These are phyloP conservation scores for Xylaria arbuscula DNA, from an alignment of 2,329 filamentous ascomycete species.

Conservation along the genomic window DNA sequence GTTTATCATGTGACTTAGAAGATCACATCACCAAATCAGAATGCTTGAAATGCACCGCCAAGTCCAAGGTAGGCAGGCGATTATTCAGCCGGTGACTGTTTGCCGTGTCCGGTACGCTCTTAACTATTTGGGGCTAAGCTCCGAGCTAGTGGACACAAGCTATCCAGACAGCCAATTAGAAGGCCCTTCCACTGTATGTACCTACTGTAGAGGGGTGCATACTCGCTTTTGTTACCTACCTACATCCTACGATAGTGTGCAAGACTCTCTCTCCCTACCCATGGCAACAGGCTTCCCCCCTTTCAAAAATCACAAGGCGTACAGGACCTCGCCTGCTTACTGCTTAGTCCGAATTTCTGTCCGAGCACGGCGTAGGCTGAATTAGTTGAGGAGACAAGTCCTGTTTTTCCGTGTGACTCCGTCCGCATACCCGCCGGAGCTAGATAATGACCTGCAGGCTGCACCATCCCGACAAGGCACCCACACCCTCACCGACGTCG, in stretches of 20 bases:
- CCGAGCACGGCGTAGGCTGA: constrained; percentile 18
- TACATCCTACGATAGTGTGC: too few relatives aligned
- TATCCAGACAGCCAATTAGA: not conserved
- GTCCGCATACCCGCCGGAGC: constrained; percentile 49
- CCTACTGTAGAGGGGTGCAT: too few relatives aligned
- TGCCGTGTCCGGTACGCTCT: not conserved
- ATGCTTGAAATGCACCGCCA: not conserved
- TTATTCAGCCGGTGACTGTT: constrained; percentile 26
- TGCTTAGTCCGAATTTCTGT: constrained; percentile 13
- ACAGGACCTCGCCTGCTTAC: constrained; percentile 1
- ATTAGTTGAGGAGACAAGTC: constrained; percentile 8
- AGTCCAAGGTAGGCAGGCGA: constrained; percentile 14
- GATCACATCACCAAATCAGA: constrained; percentile 22
- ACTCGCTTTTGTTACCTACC: not conserved
- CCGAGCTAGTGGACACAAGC: not conserved
- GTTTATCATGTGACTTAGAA: constrained; percentile 33
- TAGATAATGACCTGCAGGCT: constrained; percentile 46
- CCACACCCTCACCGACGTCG: constrained; percentile 32
- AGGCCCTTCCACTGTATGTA: not conserved
- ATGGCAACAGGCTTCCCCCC: not conserved
- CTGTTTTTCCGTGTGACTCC: constrained; percentile 39
- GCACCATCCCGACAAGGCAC: constrained; percentile 40
- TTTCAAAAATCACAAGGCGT: not conserved
- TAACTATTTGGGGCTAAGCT: constrained; percentile 1
- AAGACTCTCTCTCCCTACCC: not conserved